Conservation (phyloP, 257 asterid genomes). For the Nicotiana noctiflora region DNA sequence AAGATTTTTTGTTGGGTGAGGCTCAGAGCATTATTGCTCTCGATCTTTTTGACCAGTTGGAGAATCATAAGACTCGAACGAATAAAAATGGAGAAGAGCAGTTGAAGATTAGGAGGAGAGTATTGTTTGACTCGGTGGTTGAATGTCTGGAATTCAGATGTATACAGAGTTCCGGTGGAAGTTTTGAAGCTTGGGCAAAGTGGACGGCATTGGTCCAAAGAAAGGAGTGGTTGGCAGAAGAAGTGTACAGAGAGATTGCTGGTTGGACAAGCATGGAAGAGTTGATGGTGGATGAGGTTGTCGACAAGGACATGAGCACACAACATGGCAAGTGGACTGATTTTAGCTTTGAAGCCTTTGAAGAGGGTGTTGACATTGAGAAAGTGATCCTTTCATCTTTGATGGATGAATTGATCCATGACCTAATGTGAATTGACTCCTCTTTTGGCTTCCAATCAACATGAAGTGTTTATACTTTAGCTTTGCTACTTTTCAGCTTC, state of each 20-base stretch:
- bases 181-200: constrained; percentile 53
- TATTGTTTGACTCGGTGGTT: constrained; percentile 57
- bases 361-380: constrained; percentile 84
- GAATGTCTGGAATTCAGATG: constrained; percentile 55
- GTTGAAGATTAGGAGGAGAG: constrained; percentile 44
- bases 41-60: constrained; percentile 49
- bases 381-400: constrained; percentile 50
- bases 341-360: constrained; percentile 59
- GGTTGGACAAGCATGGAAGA: constrained; percentile 61
- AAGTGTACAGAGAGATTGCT: constrained; percentile 66
- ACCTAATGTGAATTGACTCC: constrained; percentile 26
- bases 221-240: constrained; percentile 61
- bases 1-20: constrained; percentile 61
- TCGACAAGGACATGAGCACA: constrained; percentile 84
- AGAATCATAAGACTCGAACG: constrained; percentile 33
- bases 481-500: neutral
- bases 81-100: constrained; percentile 38
- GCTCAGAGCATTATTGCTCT: constrained; percentile 49
- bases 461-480: neutral
- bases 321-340: constrained; percentile 83
- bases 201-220: constrained; percentile 29
- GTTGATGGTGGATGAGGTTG: constrained; percentile 84
- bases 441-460: constrained; percentile 10
- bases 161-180: constrained; percentile 31
- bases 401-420: constrained; percentile 70